Conservation (phyloP, 2,329 filamentous ascomycete species). For the Emmonsia crescens region DNA sequence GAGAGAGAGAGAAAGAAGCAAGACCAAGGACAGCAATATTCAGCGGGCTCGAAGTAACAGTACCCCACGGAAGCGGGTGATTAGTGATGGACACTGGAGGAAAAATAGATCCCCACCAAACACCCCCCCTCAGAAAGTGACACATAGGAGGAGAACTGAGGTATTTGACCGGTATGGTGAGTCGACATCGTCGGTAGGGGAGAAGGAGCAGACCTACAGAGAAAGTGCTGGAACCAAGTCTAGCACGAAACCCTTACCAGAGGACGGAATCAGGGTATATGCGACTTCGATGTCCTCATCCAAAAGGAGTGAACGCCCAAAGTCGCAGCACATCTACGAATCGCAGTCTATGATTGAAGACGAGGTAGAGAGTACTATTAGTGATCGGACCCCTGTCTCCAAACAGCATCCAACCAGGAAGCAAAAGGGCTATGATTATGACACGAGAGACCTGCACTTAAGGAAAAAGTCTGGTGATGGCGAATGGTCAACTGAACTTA, state of each 20-base stretch:
- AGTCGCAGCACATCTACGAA: background rate
- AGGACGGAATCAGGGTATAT: slow-evolving; percentile 22
- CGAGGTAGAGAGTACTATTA: background rate
- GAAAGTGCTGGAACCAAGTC: slow-evolving; percentile 12
- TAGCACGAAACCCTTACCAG: slow-evolving; percentile 1
- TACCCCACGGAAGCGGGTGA: slow-evolving; percentile 78
- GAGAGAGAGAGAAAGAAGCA: slow-evolving; percentile 12
- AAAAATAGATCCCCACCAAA: slow-evolving; percentile 42
- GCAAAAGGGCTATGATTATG: background rate
- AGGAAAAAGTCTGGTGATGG: slow-evolving; percentile 20
- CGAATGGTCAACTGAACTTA: slow-evolving; percentile 25
- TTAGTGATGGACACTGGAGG: slow-evolving; percentile 82
- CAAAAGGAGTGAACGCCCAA: slow-evolving; percentile 5
- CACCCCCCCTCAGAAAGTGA: slow-evolving; percentile 26
- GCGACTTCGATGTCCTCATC: slow-evolving; percentile 16
- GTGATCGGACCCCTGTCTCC: background rate
- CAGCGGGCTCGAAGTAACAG: slow-evolving; percentile 38
- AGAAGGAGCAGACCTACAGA: slow-evolving; percentile 19
- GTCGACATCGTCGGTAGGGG: slow-evolving; percentile 20
- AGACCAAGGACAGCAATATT: slow-evolving; percentile 10
- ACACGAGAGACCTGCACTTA: slow-evolving; percentile 17
- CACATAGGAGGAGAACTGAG: slow-evolving; percentile 34
- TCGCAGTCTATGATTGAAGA: background rate
- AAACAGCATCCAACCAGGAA: background rate
- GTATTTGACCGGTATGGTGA: slow-evolving; percentile 20